Base-by-base conservation (phyloP, 768 basidiomycete genomes). In the Boletellus sp. region DNA sequence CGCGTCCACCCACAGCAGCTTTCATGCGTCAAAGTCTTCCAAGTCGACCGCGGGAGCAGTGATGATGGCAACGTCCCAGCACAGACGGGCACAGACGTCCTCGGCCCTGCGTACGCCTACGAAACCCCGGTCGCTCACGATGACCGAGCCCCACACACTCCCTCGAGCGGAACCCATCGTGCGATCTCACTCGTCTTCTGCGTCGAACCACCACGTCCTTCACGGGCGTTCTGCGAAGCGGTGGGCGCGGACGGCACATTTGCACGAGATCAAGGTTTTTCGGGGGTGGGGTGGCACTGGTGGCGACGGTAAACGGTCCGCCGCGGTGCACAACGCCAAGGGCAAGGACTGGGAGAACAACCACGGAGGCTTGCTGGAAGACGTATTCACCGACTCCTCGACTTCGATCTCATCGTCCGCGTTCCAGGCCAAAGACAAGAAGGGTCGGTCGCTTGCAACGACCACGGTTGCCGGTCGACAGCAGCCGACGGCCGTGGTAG, bases 201-300 rank as follows among this genome's bases (percentile, higher is more conserved):
- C 52, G 6, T 53, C 64, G 7, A 43, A 56, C 1, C 56, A 55
- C 11, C 28, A 28, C 28, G 8, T 28, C 9, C 19, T 38, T 4
- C 51, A 48, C 1, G 46, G 10, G 4, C 59, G 77, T 47, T 73
- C 73, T 0, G 76, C 78, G 16, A 78, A 76, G 53, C 74, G 74
- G 33, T 83, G 81, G 77, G 85, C 84, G 19, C 71, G 81, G 33
- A 83, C 73, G 0, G 81, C 86, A 3, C 86, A 88, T 70, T 56
- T 87, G 40, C 86, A 88, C 54, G 81, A 85, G 59, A 78, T 86
- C 50, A 75, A 71, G 46, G 38, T 50, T 1, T 16, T 33, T 10
- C 55, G 45, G 3, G 59, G 55, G 42, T 44, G 54, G 36, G 40
- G 52, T 1, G 57, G 53, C 3, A 55, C 53, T 20, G 48, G 46